A percentile compares a stretch with the other conserved stretches of the same genome.
Evolutionary conservation across 2,329 filamentous ascomycete species (phyloP).

Genomic region (Aspergillus sp.): DNA sequence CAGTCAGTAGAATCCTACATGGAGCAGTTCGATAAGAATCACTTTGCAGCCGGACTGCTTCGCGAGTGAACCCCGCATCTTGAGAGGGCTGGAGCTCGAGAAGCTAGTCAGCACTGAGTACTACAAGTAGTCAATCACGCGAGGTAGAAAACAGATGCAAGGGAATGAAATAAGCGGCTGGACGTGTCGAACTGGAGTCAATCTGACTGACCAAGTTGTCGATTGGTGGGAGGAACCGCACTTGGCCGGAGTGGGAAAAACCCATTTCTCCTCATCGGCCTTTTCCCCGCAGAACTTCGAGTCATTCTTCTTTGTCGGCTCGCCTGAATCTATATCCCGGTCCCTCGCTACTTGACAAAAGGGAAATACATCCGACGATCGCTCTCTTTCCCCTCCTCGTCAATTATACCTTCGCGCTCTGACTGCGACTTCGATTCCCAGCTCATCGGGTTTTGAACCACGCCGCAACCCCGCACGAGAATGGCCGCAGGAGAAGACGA

Average conservation of each 20-base stretch:
- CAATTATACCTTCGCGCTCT: neutral
- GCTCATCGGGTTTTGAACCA: neutral
- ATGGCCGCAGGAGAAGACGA: conserved; percentile 63
- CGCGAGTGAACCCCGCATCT: neutral
- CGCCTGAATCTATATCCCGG: neutral
- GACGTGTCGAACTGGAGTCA: neutral
- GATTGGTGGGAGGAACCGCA: neutral
- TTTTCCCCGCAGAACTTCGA: conserved; percentile 4
- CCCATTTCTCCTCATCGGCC: neutral
- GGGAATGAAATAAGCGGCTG: neutral
- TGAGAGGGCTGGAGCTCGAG: neutral
- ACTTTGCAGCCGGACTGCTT: neutral
- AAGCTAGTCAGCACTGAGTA: neutral
- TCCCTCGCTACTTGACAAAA: neutral
- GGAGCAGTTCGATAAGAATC: neutral
- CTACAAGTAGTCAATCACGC: neutral
- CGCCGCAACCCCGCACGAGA: conserved; percentile 12
- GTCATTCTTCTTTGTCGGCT: neutral
- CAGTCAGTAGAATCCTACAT: neutral
- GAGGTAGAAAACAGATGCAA: neutral
- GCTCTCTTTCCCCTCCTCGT: neutral
- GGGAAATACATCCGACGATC: neutral
- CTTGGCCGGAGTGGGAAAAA: conserved; percentile 6
- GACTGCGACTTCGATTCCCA: neutral
- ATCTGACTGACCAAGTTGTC: neutral